Base-by-base conservation (phyloP, 2,329 filamentous ascomycete genomes). In the Trichophyton simii region DNA sequence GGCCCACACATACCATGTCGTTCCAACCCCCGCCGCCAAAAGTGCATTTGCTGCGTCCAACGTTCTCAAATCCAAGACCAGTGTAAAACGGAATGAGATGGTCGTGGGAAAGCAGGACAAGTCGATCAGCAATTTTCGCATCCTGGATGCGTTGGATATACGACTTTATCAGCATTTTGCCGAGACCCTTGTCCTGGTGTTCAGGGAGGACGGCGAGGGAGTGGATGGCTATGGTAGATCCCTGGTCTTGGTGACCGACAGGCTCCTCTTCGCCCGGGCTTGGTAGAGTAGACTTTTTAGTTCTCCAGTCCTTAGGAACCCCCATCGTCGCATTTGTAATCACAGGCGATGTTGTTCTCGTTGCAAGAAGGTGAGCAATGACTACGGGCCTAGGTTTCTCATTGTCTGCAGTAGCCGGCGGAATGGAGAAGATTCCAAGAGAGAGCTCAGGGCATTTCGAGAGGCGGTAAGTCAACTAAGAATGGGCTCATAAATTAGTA, bases 11-110 rank as follows among this genome's bases (percentile, higher is more conserved):
- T 72, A 91, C 87, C 88, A 96, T 85, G 71, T 94, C 86, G 67
- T 83, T 80, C 90, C 91, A 96, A 18, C 84, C 86, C 36, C 89
- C 88, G 42, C 89, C 89, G 20, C 86, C 87, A 74, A 90, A 91
- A 62, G 82, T 78, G 58, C 83, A 86, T 63, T 82, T 76, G 72
- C 89, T 94, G 58, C 79, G 76, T 0, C 91, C 89, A 34, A 80
- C 73, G 66, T 86, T 83, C 66, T 77, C 77, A 71, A 94, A 96
- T 0, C 89, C 84, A 66, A 89, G 81, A n/a, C 80, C 80, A 71
- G 86, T 81, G 71, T 95, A 96, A 72, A 88, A 96, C 0, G 77
- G 77, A 28, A 92, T 78, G 42, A 92, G 78, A 61, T 86, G 81
- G 63, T 90, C 85, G 70, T 89, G 86, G 60, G 89, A 87, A 67